Evolutionary conservation across 2,329 filamentous ascomycete genomes (phyloP), one percentile per base, ranked within the genome.

Genomic region (Cladosporium austrohemisphaericum): DNA sequence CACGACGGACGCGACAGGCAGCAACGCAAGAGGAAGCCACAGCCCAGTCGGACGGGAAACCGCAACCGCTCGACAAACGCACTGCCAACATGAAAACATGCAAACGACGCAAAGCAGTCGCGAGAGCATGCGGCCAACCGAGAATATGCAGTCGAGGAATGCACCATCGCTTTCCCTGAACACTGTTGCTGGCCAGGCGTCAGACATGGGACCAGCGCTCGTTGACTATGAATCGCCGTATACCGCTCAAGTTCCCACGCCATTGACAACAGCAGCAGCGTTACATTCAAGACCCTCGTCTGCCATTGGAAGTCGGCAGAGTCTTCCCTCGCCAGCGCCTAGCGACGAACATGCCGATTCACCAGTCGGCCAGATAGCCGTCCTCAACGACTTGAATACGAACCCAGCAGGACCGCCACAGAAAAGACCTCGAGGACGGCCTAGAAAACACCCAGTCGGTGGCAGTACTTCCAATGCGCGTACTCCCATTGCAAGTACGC

Each of bases 271-370:
- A 4, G 38, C 38, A 6, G 38, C 38, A 29, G 38, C 38, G 20
- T 13, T 41, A 11, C 14, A 29, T 11, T 41, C 38, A 19, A 19
- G 38, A 11, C 38, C 25, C 20, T 26, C 38, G 10, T 41, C 38
- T 10, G 38, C 14, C 26, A 19, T 26, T 9, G 18, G 22, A 22
- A 23, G 25, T 2, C 45, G 38, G 5, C 53, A 49, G 36, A 69
- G 78, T 16, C 72, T 85, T 41, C 79, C 81, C 5, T 84, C 84
- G 11, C 81, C 83, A 25, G 76, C 81, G 10, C 76, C 79, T 9
- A 85, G 80, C 61, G 78, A 85, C 55, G 80, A 83, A 4, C 43
- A 37, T 28, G 43, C 22, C n/a, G n/a, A 29, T 23, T 29, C 32
- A 14, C 32, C 43, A n/a, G 32, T 14, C n/a, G n/a, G n/a, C n/a